Base-by-base conservation (phyloP, 176 grass and related monocot species). In the Cenchrus americanus region DNA sequence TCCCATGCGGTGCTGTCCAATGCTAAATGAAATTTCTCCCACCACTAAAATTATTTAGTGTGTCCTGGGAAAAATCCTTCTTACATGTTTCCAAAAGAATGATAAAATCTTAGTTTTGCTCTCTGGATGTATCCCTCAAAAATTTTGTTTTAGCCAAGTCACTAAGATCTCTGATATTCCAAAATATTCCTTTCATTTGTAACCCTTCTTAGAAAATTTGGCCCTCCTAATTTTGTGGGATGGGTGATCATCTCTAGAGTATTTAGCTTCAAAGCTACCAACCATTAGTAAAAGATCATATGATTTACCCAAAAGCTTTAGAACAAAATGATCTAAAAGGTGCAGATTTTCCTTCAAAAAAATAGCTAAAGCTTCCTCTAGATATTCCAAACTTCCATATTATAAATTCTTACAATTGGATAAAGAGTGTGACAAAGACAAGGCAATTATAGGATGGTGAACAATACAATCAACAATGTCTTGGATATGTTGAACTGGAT, bases 401-500 rank as follows among this genome's bases (percentile, higher is more conserved):
- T 54, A 69, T 51, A 86, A 47, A 41, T 86, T 62, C 40, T 74
- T 61, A 76, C 72, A 70, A 82, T 74, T 66, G 62, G 80, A 89
- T 77, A 94, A 77, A 86, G 90, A 88, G 63, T 73, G 66, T 85
- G 90, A 78, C 79, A 94, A 63, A 34, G 76, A 88, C 42, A 83
- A 62, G 65, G 12, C 50, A 76, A 97, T 71, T 51, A 94, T 66
- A 89, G 95, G 92, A 86, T 97, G 95, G 48, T 84, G 84, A 76
- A 94, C 66, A 81, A 94, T 43, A 77, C 90, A 89, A 73, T 93
- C 90, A 80, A 93, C 66, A 77, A 91, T 73, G 48, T 93, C 90
- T 62, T 78, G 47, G 40, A 89, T 34, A 82, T 19, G 48, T 70
- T 87, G 86, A 63, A 46, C 71, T 74, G 46, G 63, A 83, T 74